Evolutionary conservation across 2,329 filamentous ascomycete genomes (phyloP).

Genomic region (Leptographium wingfieldii): DNA sequence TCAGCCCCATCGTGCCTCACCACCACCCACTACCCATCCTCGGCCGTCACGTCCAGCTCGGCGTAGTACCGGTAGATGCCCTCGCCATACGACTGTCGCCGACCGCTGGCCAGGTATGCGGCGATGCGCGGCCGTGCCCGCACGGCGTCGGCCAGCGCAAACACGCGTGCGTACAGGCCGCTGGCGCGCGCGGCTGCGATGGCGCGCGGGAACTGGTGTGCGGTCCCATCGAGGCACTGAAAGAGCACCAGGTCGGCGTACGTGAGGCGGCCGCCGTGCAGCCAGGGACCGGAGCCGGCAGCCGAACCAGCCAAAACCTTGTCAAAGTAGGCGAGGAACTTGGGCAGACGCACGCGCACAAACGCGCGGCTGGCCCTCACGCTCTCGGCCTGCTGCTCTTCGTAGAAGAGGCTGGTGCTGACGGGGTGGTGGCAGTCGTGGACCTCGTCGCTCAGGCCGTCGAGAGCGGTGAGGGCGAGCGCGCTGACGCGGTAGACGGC

Average conservation of each 20-base stretch:
- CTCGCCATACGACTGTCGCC: constrained; percentile 45
- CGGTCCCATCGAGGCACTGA: constrained; percentile 49
- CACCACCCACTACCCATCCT: constrained; percentile 5
- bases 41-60: constrained; percentile 47
- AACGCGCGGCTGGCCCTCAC: constrained; percentile 45
- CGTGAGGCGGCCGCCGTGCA: constrained; percentile 52
- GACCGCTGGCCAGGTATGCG: constrained; percentile 54
- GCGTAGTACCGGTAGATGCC: constrained; percentile 63
- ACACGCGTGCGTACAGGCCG: constrained; percentile 47
- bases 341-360: constrained; percentile 50
- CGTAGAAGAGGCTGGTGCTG: constrained; percentile 47
- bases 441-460: constrained; percentile 55
- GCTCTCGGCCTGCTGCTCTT: constrained; percentile 61
- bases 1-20: no score
- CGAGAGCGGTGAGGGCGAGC: constrained; percentile 56
- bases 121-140: constrained; percentile 51
- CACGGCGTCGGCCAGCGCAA: constrained; percentile 51
- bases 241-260: constrained; percentile 65
- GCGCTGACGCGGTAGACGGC: constrained; percentile 46
- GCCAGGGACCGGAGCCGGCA: constrained; percentile 37
- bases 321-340: constrained; percentile 61
- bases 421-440: constrained; percentile 70
- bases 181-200: constrained; percentile 39
- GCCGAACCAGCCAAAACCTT: constrained; percentile 47
- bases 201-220: constrained; percentile 59